Evolutionary conservation across 352 stramenopile genomes (phyloP).

Genomic region (Pythium coloratum): DNA sequence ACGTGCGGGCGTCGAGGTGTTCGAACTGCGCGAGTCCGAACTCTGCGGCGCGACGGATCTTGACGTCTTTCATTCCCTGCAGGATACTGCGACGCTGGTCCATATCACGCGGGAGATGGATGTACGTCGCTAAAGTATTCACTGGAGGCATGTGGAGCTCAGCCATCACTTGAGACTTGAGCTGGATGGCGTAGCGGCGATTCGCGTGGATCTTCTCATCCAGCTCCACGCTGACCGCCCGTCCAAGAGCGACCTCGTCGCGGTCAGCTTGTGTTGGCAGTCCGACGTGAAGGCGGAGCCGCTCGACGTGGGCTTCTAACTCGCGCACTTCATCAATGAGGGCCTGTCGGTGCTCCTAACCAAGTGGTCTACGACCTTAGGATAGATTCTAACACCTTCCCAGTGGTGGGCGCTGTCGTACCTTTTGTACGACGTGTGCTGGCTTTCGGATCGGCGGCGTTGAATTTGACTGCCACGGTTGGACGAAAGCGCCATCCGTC

Average conservation of each 20-base stretch:
- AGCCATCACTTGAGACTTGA: slow-evolving; percentile 1
- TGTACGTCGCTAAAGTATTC: background rate
- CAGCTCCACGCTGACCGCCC: background rate
- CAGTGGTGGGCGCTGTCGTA: background rate
- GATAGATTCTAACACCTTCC: background rate
- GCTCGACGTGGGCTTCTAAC: slow-evolving; percentile 17
- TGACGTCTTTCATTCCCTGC: background rate
- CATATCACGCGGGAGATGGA: slow-evolving; percentile 1
- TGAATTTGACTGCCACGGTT: background rate
- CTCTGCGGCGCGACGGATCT: background rate
- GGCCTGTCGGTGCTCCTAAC: slow-evolving; percentile 10
- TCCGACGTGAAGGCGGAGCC: slow-evolving; percentile 1
- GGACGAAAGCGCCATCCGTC: background rate
- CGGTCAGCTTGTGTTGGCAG: slow-evolving; percentile 6
- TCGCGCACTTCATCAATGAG: slow-evolving; percentile 14
- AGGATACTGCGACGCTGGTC: background rate
- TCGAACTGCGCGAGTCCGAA: background rate
- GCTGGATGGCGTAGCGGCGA: background rate
- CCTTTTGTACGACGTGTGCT: background rate
- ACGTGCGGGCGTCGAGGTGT: background rate
- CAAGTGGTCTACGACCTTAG: background rate
- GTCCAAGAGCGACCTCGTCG: background rate
- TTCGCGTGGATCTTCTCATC: slow-evolving; percentile 10
- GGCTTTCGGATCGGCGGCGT: background rate
- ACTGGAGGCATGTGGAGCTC: background rate